phyloP scores from a whole-genome alignment of 1,284 basidiomycete genomes.

The Irpex lacteus region DNA sequence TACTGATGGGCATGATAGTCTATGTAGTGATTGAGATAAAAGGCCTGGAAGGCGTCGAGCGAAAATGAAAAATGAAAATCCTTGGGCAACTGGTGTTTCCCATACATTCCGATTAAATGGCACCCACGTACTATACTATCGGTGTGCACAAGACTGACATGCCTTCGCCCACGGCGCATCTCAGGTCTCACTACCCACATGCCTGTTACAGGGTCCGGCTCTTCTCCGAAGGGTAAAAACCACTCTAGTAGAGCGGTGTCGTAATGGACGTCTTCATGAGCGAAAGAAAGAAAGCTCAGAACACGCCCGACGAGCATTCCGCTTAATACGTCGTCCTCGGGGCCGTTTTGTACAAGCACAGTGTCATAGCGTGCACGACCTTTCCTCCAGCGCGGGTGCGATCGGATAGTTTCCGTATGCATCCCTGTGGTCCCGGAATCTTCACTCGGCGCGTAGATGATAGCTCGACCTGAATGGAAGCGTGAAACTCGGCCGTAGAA shows the following conservation, averaged over 20 bases:
- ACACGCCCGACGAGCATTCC: constrained; percentile 5
- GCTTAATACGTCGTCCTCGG: neutral
- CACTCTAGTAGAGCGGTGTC: constrained; percentile 29
- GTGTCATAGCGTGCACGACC: constrained; percentile 2
- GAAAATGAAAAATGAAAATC: neutral
- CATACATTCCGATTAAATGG: constrained; percentile 8
- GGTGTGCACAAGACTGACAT: neutral
- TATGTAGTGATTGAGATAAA: constrained; percentile 13
- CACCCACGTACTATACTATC: constrained; percentile 8
- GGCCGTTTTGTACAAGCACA: neutral
- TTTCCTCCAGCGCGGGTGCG: constrained; percentile 4
- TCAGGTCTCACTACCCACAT: constrained; percentile 33
- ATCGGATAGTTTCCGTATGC: constrained; percentile 6
- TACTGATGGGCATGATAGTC: constrained; percentile 12
- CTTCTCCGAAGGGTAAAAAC: constrained; percentile 20
- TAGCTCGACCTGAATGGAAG: constrained; percentile 27
- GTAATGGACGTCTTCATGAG: constrained; percentile 7
- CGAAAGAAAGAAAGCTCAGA: constrained; percentile 9
- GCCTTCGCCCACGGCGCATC: neutral
- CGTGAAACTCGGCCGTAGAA: constrained; percentile 18
- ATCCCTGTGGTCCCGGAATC: constrained; percentile 9
- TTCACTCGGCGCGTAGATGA: constrained; percentile 29
- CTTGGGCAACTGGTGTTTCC: constrained; percentile 1
- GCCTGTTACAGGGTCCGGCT: constrained; percentile 24
- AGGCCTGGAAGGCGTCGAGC: constrained; percentile 8